Percentiles rank a stretch among this genome's conserved stretches.
These are phyloP conservation scores for Pseudozyma hubeiensis DNA, from an alignment of 1,284 basidiomycete genomes.

Conservation along the genomic window DNA sequence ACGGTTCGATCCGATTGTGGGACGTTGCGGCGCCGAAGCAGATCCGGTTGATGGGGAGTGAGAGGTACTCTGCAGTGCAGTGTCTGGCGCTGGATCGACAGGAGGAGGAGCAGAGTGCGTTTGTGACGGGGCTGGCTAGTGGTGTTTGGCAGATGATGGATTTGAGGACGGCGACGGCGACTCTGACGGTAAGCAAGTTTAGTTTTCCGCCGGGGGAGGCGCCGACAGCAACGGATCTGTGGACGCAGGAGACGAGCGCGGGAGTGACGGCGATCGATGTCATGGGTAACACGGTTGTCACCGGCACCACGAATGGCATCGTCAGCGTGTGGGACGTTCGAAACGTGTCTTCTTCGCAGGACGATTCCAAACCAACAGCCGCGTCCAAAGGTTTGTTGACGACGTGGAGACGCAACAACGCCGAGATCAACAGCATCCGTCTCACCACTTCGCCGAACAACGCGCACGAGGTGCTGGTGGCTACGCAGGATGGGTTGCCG, in stretches of 20 bases:
- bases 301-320: constrained; percentile 76
- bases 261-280: constrained; percentile 51
- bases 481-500: constrained; percentile 59
- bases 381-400: constrained; percentile 27
- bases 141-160: constrained; percentile 76
- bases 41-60: constrained; percentile 65
- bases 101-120: constrained; percentile 18
- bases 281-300: constrained; percentile 72
- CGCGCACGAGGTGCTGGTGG: constrained; percentile 27
- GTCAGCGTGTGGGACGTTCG: constrained; percentile 75
- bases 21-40: constrained; percentile 75
- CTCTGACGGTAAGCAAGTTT: constrained; percentile 70
- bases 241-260: constrained; percentile 72
- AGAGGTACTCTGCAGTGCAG: constrained; percentile 71
- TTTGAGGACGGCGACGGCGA: constrained; percentile 71
- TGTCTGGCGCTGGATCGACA: constrained; percentile 69
- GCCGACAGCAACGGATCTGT: constrained; percentile 71
- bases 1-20: constrained; percentile 80
- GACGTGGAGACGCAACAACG: constrained; percentile 32
- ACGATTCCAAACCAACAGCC: not conserved
- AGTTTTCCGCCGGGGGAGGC: constrained; percentile 50
- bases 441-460: constrained; percentile 3
- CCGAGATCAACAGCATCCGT: constrained; percentile 16
- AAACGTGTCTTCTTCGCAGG: constrained; percentile 61
- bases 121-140: constrained; percentile 73